Evolutionary conservation across 202 grass and related monocot genomes (phyloP).

Genomic region (Hordeum pubiflorum): DNA sequence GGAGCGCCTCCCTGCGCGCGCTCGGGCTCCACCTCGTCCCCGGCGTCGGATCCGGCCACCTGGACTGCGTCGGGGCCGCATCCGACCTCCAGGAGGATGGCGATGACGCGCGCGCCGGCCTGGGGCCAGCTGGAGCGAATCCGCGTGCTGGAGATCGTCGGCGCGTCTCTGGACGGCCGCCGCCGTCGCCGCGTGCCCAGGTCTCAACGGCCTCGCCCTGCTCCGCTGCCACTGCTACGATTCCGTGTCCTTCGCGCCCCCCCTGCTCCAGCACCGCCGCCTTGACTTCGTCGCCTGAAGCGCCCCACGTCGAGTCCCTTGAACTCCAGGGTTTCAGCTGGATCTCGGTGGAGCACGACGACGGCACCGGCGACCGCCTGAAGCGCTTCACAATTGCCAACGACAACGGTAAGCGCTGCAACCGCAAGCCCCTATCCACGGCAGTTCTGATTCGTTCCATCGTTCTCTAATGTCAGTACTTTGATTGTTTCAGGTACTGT

Average conservation of each 20-base stretch:
- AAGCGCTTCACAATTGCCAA: constrained; percentile 53
- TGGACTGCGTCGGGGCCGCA: constrained; percentile 45
- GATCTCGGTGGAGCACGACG: constrained; percentile 34
- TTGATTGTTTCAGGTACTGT: constrained; percentile 36
- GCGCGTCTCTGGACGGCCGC: constrained; percentile 43
- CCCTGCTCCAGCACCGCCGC: constrained; percentile 56
- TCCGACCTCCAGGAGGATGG: constrained; percentile 49
- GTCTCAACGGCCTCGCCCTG: constrained; percentile 60
- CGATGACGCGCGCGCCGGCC: constrained; percentile 36
- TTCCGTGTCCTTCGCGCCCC: constrained; percentile 31
- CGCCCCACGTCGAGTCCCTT: constrained; percentile 46
- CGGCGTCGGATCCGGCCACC: constrained; percentile 14
- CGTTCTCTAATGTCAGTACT: background rate
- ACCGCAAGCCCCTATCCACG: background rate
- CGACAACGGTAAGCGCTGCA: constrained; percentile 38
- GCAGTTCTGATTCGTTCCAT: background rate
- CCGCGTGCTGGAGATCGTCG: constrained; percentile 54
- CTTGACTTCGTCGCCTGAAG: constrained; percentile 56
- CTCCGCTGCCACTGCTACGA: constrained; percentile 55
- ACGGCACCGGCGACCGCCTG: constrained; percentile 9
- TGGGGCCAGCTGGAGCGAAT: constrained; percentile 53
- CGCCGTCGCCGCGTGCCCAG: constrained; percentile 58
- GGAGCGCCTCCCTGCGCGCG: constrained; percentile 38
- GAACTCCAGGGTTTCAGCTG: constrained; percentile 71
- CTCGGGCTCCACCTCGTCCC: constrained; percentile 68